phyloP scores from a whole-genome alignment of 176 grass and related monocot species.

The maize (Zea mays) region Zm-B73-REFERENCE-NAM-5.0 NC_050098.1:14784001-14784500 shows the following conservation, averaged over 20 bases:
- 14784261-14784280: not conserved
- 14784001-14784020: slow-evolving; percentile 78
- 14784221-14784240: slow-evolving; percentile 15
- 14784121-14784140: slow-evolving; percentile 12
- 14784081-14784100: slow-evolving; percentile 70
- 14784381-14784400: slow-evolving; percentile 76
- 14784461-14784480: slow-evolving; percentile 84
- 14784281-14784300: slow-evolving; percentile 18
- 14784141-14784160: not conserved
- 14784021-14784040: slow-evolving; percentile 73
- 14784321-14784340: slow-evolving; percentile 93
- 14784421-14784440: slow-evolving; percentile 56
- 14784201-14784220: not conserved
- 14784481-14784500: slow-evolving; percentile 80
- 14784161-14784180: not conserved
- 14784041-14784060: slow-evolving; percentile 88
- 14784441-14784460: slow-evolving; percentile 92
- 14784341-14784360: slow-evolving; percentile 73
- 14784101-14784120: not conserved
- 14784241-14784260: not conserved
- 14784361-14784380: slow-evolving; percentile 64
- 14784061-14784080: slow-evolving; percentile 56
- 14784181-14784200: not conserved
- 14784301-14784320: slow-evolving; percentile 26
- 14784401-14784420: slow-evolving; percentile 66